Evolutionary conservation across 1,284 basidiomycete species (phyloP), one percentile per base, ranked within the genome.

Genomic region (Leucocoprinus gongylophorus): DNA sequence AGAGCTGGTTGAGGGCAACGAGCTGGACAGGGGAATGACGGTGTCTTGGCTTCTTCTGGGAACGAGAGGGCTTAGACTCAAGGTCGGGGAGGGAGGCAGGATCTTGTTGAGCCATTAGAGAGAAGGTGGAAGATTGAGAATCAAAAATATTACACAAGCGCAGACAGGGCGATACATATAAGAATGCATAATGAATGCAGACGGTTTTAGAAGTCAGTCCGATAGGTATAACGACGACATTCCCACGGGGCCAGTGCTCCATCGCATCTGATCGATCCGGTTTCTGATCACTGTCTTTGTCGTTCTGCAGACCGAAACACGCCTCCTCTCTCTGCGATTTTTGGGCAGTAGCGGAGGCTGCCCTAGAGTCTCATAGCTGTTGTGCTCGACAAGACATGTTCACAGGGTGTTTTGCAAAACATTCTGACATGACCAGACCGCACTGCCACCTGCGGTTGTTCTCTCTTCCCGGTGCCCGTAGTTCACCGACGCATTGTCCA

Each of bases 1-100:
- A 89, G 55, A 88, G 80, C 62, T 81, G 79, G 64, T 89, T 88
- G 60, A 89, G 73, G 40, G 83, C 83, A 29, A 77, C 77, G 30
- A 88, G 76, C 66, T 88, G 86, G 21, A 71, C 67, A 15, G 83
- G 79, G 20, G 79, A 78, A 62, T 88, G 87, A 44, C 86, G 78
- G 68, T 88, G 83, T 57, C 86, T 76, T 43, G 86, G 83, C 63
- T 87, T 87, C 77, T 87, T 87, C 51, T 58, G 67, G 55, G n/a
- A n/a, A n/a, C n/a, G n/a, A n/a, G 59, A 58, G 62, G 67, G 32
- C 26, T 53, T 53, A 9, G 51, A 37, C n/a, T 48, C 51, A 10
- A 40, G 10, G 30, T 53, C 51, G 23, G 46, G 51, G 23, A 48
- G 46, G 28, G 46, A 48, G 41, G 37, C 18, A 18, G 51, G n/a